Evolutionary conservation across 352 stramenopile genomes (phyloP).

Genomic region (Achlya hypogyna): DNA sequence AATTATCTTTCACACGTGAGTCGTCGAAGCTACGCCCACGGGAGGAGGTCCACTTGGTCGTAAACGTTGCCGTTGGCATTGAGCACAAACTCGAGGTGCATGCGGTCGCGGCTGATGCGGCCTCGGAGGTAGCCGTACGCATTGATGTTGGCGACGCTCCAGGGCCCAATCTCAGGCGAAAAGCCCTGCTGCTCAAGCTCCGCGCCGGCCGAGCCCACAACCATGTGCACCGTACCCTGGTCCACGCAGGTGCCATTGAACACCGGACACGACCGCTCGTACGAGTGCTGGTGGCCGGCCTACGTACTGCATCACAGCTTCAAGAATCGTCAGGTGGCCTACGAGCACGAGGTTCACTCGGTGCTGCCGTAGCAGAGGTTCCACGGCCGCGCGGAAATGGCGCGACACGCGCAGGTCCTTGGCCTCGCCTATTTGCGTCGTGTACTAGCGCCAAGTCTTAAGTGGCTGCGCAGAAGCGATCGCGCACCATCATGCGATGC

Average conservation of each 20-base stretch:
- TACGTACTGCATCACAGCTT: slow-evolving; percentile 22
- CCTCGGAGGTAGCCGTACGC: slow-evolving; percentile 71
- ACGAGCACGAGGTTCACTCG: slow-evolving; percentile 87
- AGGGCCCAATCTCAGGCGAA: slow-evolving; percentile 54
- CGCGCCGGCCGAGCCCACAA: slow-evolving; percentile 78
- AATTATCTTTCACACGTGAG: background rate
- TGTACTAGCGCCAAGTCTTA: slow-evolving; percentile 33
- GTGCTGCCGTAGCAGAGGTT: slow-evolving; percentile 80
- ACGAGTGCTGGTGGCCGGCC: slow-evolving; percentile 88
- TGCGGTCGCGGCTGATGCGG: slow-evolving; percentile 19
- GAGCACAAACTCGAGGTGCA: slow-evolving; percentile 56
- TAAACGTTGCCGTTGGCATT: slow-evolving; percentile 59
- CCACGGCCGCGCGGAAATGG: slow-evolving; percentile 82
- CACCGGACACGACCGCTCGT: slow-evolving; percentile 84
- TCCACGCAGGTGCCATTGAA: slow-evolving; percentile 54
- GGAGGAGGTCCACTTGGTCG: slow-evolving; percentile 46
- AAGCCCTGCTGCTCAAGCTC: slow-evolving; percentile 57
- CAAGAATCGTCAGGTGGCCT: slow-evolving; percentile 5
- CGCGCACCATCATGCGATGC: slow-evolving; percentile 81
- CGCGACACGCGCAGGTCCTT: slow-evolving; percentile 57
- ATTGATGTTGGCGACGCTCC: slow-evolving; percentile 71
- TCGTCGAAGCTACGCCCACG: slow-evolving; percentile 26
- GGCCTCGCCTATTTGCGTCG: slow-evolving; percentile 57
- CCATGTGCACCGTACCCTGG: slow-evolving; percentile 74
- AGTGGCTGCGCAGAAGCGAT: slow-evolving; percentile 24